phyloP scores from a whole-genome alignment of 1,284 basidiomycete species.

The Cystobasidiaceae sp. region DNA sequence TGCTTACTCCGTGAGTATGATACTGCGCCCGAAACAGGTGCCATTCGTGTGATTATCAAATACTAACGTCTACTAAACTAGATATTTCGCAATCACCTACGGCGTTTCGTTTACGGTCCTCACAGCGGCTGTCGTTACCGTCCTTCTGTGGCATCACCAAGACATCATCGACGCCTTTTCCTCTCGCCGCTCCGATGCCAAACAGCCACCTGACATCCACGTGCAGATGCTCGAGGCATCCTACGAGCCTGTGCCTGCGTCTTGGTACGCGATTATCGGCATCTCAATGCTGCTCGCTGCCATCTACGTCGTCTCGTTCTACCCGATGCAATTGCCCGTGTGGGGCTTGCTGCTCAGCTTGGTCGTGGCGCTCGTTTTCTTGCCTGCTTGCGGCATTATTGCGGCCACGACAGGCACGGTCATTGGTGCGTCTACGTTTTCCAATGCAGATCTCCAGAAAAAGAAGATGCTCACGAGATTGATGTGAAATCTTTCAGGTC shows the following conservation, averaged over 20 bases:
- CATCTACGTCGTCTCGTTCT: constrained; percentile 44
- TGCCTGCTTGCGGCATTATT: constrained; percentile 42
- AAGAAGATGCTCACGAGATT: constrained; percentile 19
- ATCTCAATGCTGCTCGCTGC: constrained; percentile 44
- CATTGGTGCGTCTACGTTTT: background rate
- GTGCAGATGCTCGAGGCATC: constrained; percentile 43
- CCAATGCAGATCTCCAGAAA: too few species aligned
- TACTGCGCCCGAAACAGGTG: too few species aligned
- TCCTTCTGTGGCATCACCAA: constrained; percentile 47
- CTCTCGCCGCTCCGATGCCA: constrained; percentile 34
- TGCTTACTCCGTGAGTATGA: constrained; percentile 28
- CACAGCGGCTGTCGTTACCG: constrained; percentile 47
- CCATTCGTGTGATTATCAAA: too few species aligned
- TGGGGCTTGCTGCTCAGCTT: constrained; percentile 49
- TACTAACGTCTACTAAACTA: background rate
- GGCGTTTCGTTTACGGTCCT: constrained; percentile 49
- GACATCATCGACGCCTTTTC: constrained; percentile 46
- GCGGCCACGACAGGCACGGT: constrained; percentile 35
- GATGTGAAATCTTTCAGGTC: constrained; percentile 43
- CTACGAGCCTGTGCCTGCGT: constrained; percentile 45
- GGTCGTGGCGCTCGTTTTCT: constrained; percentile 46
- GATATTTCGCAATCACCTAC: constrained; percentile 47
- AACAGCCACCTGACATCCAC: constrained; percentile 34
- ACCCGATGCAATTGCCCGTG: constrained; percentile 48
- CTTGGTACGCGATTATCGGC: constrained; percentile 45